Evolutionary conservation across 257 asterid species (phyloP).

Genomic region (Knoxia roxburghii): DNA sequence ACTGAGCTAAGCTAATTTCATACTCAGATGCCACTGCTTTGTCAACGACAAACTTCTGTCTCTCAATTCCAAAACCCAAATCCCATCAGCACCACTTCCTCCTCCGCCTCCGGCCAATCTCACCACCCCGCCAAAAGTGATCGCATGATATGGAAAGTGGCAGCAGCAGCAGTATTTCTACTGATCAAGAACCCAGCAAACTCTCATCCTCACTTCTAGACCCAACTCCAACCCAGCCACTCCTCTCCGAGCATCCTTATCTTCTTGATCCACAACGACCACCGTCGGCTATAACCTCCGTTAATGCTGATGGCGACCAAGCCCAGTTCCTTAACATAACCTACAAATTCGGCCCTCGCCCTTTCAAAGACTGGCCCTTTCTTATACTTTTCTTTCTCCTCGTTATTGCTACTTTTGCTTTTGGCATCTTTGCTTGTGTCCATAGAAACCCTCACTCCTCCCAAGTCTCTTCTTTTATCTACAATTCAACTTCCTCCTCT

Average conservation of each 20-base stretch:
- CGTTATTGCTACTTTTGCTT: constrained; percentile 57
- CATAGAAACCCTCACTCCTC: constrained; percentile 56
- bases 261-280: constrained; percentile 21
- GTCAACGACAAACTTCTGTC: constrained; percentile 17
- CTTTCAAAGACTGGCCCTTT: constrained; percentile 60
- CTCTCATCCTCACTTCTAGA: constrained; percentile 35
- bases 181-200: constrained; percentile 52
- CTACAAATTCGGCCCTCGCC: constrained; percentile 68
- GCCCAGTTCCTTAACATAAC: constrained; percentile 85
- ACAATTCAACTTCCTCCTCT: constrained; percentile 48
- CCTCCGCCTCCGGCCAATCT: no score
- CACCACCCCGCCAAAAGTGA: neutral
- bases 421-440: constrained; percentile 82
- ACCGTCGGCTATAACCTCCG: constrained; percentile 26
- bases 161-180: neutral
- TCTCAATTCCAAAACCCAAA: constrained; percentile 12
- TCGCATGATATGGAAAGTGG: constrained; percentile 20
- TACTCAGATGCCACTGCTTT: neutral
- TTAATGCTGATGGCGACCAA: constrained; percentile 57
- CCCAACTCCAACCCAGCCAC: constrained; percentile 27
- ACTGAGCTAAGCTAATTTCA: constrained; percentile 5
- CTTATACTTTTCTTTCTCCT: constrained; percentile 57
- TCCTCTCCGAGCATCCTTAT: constrained; percentile 24
- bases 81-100: no score
- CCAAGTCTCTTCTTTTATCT: constrained; percentile 45